A percentile compares a stretch with the other conserved stretches of the same genome.
Conservation (phyloP, 257 asterid species). For the Penstemon davidsonii region DNA sequence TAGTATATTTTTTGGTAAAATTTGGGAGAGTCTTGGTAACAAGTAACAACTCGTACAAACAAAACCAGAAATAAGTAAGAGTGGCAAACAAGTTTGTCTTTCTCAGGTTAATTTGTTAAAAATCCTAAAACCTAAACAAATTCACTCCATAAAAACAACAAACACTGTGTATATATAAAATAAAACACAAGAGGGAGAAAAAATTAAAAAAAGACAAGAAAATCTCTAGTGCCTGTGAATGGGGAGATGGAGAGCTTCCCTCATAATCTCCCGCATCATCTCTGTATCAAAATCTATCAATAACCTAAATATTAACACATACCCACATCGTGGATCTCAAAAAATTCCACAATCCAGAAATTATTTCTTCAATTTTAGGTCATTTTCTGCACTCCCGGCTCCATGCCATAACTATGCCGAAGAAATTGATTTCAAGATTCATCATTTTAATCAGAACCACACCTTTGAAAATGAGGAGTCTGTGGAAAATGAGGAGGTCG, state of each 20-base stretch:
- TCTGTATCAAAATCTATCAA: constrained; percentile 37
- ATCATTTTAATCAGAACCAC: constrained; percentile 35
- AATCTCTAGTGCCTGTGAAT: constrained; percentile 46
- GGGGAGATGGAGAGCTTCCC: constrained; percentile 92
- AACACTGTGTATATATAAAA: too few relatives aligned
- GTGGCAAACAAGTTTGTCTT: too few relatives aligned
- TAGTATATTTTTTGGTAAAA: too few relatives aligned
- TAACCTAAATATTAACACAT: constrained; percentile 20
- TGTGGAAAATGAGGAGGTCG: constrained; percentile 49
- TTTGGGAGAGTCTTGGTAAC: too few relatives aligned
- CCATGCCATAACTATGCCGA: constrained; percentile 46
- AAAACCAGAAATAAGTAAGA: too few relatives aligned
- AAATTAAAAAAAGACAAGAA: neutral
- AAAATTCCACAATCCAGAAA: constrained; percentile 31
- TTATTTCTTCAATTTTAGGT: constrained; percentile 43
- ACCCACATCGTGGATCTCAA: constrained; percentile 30
- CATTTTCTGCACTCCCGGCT: constrained; percentile 69
- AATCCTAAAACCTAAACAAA: too few relatives aligned
- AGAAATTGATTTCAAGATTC: constrained; percentile 49
- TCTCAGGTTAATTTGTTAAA: too few relatives aligned
- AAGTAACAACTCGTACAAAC: too few relatives aligned
- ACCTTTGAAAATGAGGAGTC: constrained; percentile 29
- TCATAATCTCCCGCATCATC: constrained; percentile 46
- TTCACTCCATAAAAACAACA: too few relatives aligned
- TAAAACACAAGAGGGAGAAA: neutral